Conservation (phyloP, 2,329 filamentous ascomycete genomes). For the Trichocomaceae sp. region DNA sequence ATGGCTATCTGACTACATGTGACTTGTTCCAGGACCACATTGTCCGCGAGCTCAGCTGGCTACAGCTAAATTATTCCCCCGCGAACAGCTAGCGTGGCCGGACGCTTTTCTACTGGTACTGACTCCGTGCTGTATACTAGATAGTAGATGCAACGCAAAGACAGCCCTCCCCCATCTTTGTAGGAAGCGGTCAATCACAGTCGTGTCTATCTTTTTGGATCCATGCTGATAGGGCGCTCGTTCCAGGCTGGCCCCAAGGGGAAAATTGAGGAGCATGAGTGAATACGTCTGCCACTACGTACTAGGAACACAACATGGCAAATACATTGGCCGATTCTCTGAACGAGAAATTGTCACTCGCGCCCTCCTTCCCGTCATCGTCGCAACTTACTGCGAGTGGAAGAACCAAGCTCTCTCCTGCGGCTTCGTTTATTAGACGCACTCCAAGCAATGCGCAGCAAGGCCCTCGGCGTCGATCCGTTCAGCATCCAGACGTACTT, state of each 20-base stretch:
- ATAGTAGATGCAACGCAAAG: background rate
- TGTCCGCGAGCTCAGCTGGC: background rate
- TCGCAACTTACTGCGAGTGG: slow-evolving; percentile 43
- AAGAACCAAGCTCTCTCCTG: slow-evolving; percentile 54
- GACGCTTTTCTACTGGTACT: background rate
- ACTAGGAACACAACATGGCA: slow-evolving; percentile 4
- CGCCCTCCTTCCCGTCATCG: slow-evolving; percentile 13
- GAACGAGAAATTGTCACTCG: slow-evolving; percentile 7
- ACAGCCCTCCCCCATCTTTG: background rate
- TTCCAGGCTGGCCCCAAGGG: background rate
- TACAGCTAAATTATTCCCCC: background rate
- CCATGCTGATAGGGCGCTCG: slow-evolving; percentile 3
- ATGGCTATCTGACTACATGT: slow-evolving; percentile 7
- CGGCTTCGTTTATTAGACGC: slow-evolving; percentile 49
- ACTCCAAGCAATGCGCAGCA: slow-evolving; percentile 43
- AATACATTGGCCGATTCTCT: slow-evolving; percentile 9
- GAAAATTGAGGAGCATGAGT: background rate
- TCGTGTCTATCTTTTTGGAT: background rate
- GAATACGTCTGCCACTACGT: background rate
- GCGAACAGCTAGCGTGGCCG: background rate
- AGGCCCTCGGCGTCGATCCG: slow-evolving; percentile 34
- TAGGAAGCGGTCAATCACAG: too few relatives aligned
- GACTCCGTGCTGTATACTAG: slow-evolving; percentile 2
- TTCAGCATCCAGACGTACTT: slow-evolving; percentile 39
- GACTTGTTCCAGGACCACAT: background rate